phyloP scores from a whole-genome alignment of 1,284 basidiomycete species.

The Irpex lacteus region DNA sequence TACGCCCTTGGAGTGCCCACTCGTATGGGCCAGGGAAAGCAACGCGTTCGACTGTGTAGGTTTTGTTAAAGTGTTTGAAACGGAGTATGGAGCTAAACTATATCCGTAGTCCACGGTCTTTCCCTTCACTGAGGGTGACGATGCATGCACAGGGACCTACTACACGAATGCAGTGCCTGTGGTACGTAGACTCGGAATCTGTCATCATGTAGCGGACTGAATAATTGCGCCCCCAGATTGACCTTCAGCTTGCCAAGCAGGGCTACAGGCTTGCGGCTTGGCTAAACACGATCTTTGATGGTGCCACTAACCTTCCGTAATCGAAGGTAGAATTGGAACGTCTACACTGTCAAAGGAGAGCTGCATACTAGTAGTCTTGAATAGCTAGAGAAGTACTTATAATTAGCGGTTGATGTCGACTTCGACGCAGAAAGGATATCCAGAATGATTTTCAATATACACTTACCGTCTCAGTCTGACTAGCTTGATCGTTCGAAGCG shows the following conservation, averaged over 20 bases:
- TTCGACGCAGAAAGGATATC: no score
- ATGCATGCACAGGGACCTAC: constrained; percentile 49
- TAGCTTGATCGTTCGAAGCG: no score
- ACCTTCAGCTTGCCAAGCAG: constrained; percentile 53
- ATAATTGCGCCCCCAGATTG: constrained; percentile 35
- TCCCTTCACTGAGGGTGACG: constrained; percentile 38
- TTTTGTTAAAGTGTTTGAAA: constrained; percentile 4
- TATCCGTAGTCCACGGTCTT: constrained; percentile 44
- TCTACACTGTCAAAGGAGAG: no score
- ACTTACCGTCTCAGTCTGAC: no score
- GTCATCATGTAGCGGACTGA: not conserved
- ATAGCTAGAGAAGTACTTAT: no score
- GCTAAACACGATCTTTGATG: constrained; percentile 50
- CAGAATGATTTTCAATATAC: no score
- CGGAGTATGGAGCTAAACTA: no score
- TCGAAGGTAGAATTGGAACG: not conserved
- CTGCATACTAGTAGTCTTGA: no score
- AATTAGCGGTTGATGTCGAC: no score
- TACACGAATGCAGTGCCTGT: constrained; percentile 45
- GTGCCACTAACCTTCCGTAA: constrained; percentile 19
- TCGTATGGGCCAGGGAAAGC: constrained; percentile 49
- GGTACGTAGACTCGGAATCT: constrained; percentile 28
- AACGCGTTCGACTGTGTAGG: constrained; percentile 52
- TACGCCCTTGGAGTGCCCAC: constrained; percentile 43
- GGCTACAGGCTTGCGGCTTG: constrained; percentile 54